phyloP scores from a whole-genome alignment of 495 filamentous ascomycete species.

The Daldinia vernicosa region DNA sequence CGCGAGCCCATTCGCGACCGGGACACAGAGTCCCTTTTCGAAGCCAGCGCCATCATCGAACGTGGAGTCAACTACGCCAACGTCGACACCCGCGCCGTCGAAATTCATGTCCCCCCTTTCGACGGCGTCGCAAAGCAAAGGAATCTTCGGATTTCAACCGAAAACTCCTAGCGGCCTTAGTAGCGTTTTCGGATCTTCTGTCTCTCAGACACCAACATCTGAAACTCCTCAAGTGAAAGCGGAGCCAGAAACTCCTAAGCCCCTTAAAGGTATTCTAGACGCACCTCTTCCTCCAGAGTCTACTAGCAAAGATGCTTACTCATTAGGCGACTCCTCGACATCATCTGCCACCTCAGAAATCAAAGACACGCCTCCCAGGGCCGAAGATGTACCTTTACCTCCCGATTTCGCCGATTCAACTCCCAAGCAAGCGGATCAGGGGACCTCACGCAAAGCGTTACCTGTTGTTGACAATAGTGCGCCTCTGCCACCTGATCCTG shows the following conservation, averaged over 20 bases:
- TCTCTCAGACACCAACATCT: slow-evolving; percentile 24
- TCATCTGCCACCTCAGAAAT: slow-evolving; percentile 61
- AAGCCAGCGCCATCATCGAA: slow-evolving; percentile 41
- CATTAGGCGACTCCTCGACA: slow-evolving; percentile 71
- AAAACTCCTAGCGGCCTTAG: slow-evolving; percentile 30
- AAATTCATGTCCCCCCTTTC: slow-evolving; percentile 49
- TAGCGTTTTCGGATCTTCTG: slow-evolving; percentile 16
- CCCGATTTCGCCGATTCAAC: slow-evolving; percentile 60
- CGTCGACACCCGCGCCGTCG: slow-evolving; percentile 59
- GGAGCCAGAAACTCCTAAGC: slow-evolving; percentile 46
- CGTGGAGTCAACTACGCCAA: slow-evolving; percentile 66
- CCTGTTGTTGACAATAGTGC: slow-evolving; percentile 44
- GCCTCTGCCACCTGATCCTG: slow-evolving; percentile 56
- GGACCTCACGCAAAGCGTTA: slow-evolving; percentile 11
- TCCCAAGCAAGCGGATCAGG: slow-evolving; percentile 14
- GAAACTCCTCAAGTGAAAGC: slow-evolving; percentile 50
- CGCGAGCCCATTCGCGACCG: slow-evolving; percentile 26
- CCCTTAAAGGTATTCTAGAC: slow-evolving; percentile 48
- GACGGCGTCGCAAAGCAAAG: slow-evolving; percentile 24
- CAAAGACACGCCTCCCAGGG: slow-evolving; percentile 41
- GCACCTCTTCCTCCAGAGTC: slow-evolving; percentile 79
- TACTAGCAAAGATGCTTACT: slow-evolving; percentile 72
- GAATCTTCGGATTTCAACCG: slow-evolving; percentile 37
- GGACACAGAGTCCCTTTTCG: slow-evolving; percentile 42
- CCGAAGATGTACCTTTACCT: slow-evolving; percentile 67